Percentiles rank a stretch among this genome's conserved stretches.
These are phyloP conservation scores for Globisporangium camurandrum DNA, from an alignment of 352 stramenopile species.

Conservation along the genomic window DNA sequence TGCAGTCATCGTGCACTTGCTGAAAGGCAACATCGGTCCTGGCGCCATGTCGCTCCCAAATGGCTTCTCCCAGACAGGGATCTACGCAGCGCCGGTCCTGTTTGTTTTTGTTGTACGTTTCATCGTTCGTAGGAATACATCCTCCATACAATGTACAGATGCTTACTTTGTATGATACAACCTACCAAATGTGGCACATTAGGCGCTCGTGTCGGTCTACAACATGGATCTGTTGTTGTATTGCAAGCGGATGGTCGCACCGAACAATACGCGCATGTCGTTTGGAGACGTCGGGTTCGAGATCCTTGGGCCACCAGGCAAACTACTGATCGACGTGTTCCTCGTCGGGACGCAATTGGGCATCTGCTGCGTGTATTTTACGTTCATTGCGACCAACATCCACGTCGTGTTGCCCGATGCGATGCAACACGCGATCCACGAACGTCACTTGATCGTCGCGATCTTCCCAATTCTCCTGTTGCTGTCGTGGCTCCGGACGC, in stretches of 20 bases:
- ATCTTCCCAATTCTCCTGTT: conserved; percentile 63
- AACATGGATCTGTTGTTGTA: conserved; percentile 76
- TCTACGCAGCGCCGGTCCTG: conserved; percentile 47
- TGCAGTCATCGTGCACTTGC: conserved; percentile 54
- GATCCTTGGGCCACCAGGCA: conserved; percentile 50
- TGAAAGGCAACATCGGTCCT: conserved; percentile 73
- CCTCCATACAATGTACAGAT: neutral
- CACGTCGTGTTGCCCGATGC: conserved; percentile 63
- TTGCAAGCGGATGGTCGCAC: conserved; percentile 57
- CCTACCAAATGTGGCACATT: neutral
- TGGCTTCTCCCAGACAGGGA: conserved; percentile 66
- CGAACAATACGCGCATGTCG: conserved; percentile 41
- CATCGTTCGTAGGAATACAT: no score
- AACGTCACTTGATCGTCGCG: conserved; percentile 69
- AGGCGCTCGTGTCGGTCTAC: conserved; percentile 72
- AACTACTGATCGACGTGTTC: conserved; percentile 71
- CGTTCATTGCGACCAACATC: conserved; percentile 78
- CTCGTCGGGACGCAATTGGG: conserved; percentile 69
- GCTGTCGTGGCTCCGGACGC: conserved; percentile 70
- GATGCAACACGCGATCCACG: conserved; percentile 47
- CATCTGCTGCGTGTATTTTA: conserved; percentile 84
- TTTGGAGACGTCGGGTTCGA: conserved; percentile 67
- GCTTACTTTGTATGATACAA: neutral
- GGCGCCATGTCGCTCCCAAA: conserved; percentile 74
- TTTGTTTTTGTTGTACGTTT: conserved; percentile 50